Evolutionary conservation across 345 rosid species (phyloP), one percentile per base, ranked within the genome.

Genomic region (Eutrema japonicum): DNA sequence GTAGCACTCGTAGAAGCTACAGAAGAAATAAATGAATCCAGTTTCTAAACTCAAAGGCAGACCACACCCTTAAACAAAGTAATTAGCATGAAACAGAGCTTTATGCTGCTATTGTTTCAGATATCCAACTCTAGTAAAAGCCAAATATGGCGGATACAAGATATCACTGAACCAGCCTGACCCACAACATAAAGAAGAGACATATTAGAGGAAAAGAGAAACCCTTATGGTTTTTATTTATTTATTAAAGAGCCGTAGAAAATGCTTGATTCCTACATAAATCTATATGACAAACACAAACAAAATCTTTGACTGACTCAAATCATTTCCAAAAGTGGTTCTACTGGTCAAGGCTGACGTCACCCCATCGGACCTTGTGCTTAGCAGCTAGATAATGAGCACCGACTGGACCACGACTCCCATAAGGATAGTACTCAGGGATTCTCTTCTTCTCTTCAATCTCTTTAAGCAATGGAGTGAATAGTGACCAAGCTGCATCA

Each of bases 361-460:
- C 99, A 10, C 97, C 99, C 99, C 99, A 95, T 48, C 83, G 87
- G 53, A 95, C 97, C 10, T 90, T 90, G 83, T 95, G 83, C 78
- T 83, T 85, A 36, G 99, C 99, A 5, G 99, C 96, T 46, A 95
- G 97, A 77, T 95, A 95, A 78, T 95, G 99, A 62, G 99, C 99
- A 53, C 98, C 99, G 0, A 92, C 98, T 11, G 99, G 98, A 64
- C 99, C 99, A 43, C 99, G 92, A 73, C 98, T 95, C n/a, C 99
- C 97, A 9, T 90, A 87, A 51, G 99, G 99, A 72, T 95, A 95
- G 82, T 85, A 86, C 75, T 95, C 99, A 0, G 99, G 99, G 45
- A 80, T 75, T 26, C 83, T 82, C 82, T 83, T 87, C 73, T 86
- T 92, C 85, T 84, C 92, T 76, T 95, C 98, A 30, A 90, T 73